Evolutionary conservation across 345 rosid genomes (phyloP).

Genomic region (Acer yangbiense): DNA sequence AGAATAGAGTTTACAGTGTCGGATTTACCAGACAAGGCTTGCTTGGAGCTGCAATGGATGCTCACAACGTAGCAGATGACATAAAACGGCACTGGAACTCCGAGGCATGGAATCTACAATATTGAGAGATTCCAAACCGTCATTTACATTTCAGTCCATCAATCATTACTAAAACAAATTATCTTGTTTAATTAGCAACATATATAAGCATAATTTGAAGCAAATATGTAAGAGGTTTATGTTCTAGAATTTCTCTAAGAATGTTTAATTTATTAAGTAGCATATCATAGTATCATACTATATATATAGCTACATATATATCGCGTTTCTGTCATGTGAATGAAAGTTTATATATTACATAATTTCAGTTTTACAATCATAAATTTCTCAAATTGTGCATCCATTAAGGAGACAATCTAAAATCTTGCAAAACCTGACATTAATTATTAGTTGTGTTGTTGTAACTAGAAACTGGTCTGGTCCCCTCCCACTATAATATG

Average conservation of each 20-base stretch:
- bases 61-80: conserved; percentile 37
- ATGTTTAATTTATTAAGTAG: background rate
- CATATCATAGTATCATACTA: too few species aligned
- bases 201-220: too few species aligned
- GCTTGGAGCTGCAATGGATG: conserved; percentile 35
- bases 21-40: conserved; percentile 33
- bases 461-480: background rate
- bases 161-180: background rate
- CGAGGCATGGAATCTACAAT: conserved; percentile 25
- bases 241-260: background rate
- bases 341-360: background rate
- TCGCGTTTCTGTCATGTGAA: background rate
- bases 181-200: background rate
- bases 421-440: background rate
- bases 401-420: background rate
- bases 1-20: conserved; percentile 36
- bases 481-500: conserved; percentile 11
- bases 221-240: background rate
- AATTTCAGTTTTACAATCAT: background rate
- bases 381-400: background rate
- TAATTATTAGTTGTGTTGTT: background rate
- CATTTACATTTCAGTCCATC: background rate
- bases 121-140: background rate
- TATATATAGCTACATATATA: background rate
- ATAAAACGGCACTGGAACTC: conserved; percentile 30